Conservation (phyloP, 2,329 filamentous ascomycete genomes). For the Hypoxylon sp. region DNA sequence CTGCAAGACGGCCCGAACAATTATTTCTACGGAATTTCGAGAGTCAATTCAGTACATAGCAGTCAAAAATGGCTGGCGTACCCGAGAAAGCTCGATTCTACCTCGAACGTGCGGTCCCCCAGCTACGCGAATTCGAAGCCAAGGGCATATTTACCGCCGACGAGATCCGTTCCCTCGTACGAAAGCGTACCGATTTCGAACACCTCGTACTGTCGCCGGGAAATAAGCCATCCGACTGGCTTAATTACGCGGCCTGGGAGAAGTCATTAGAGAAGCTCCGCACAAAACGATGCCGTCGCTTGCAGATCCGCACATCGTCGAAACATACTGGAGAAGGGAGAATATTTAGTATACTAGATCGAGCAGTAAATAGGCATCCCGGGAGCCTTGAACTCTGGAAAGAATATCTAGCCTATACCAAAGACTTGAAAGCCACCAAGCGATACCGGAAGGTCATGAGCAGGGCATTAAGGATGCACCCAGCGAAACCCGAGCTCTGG, state of each 20-base stretch:
- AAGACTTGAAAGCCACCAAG: slow-evolving; percentile 76
- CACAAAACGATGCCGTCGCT: slow-evolving; percentile 83
- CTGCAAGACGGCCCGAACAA: slow-evolving; percentile 19
- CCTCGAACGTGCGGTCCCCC: slow-evolving; percentile 91
- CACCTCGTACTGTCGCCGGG: slow-evolving; percentile 89
- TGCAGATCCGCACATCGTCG: slow-evolving; percentile 79
- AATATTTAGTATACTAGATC: slow-evolving; percentile 90
- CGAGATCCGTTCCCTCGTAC: slow-evolving; percentile 89
- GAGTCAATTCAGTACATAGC: background rate
- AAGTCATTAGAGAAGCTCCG: slow-evolving; percentile 80
- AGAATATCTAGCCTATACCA: slow-evolving; percentile 88
- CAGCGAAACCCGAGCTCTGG: slow-evolving; percentile 87
- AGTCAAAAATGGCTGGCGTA: slow-evolving; percentile 78
- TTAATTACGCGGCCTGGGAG: slow-evolving; percentile 84
- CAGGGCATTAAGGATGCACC: slow-evolving; percentile 85
- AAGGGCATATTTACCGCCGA: slow-evolving; percentile 93
- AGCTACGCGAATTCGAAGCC: slow-evolving; percentile 91
- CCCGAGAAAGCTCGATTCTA: slow-evolving; percentile 96
- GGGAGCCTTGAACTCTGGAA: slow-evolving; percentile 88
- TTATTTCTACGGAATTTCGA: background rate
- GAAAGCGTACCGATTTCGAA: slow-evolving; percentile 93
- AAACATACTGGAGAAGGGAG: slow-evolving; percentile 83
- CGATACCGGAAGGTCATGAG: slow-evolving; percentile 76
- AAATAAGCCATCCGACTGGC: slow-evolving; percentile 82
- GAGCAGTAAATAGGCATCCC: slow-evolving; percentile 86